A percentile compares a stretch with the other conserved stretches of the same genome.
phyloP scores from a whole-genome alignment of 2,329 filamentous ascomycete species.

The Xylariomycetidae sp. region DNA sequence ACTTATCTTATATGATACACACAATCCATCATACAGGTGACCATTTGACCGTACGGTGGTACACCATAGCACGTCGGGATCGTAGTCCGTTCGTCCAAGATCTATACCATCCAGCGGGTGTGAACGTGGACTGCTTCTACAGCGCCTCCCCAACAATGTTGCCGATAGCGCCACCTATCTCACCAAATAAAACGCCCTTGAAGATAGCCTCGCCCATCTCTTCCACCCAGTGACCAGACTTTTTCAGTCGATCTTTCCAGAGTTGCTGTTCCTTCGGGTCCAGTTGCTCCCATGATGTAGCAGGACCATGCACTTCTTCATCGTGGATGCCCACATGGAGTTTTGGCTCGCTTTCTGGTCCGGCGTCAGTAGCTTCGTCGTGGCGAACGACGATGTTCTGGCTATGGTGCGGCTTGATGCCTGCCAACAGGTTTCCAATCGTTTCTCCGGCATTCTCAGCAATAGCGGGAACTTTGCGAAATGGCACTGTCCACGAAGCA shows the following conservation, averaged over 20 bases:
- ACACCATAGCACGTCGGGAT: neutral
- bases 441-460: constrained; percentile 36
- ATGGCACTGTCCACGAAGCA: constrained; percentile 21
- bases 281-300: constrained; percentile 69
- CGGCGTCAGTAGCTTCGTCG: constrained; percentile 18
- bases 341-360: constrained; percentile 17
- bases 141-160: constrained; percentile 40
- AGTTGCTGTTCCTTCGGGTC: constrained; percentile 53
- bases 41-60: neutral
- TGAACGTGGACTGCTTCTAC: constrained; percentile 17
- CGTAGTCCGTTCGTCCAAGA: neutral
- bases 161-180: constrained; percentile 61
- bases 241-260: constrained; percentile 66
- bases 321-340: constrained; percentile 42
- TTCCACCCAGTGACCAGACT: constrained; percentile 75
- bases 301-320: constrained; percentile 43
- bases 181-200: constrained; percentile 71
- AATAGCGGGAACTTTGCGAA: constrained; percentile 19
- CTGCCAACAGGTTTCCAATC: constrained; percentile 31
- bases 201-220: constrained; percentile 73
- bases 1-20: constrained; percentile 15
- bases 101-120: neutral
- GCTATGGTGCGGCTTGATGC: constrained; percentile 22
- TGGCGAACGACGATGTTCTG: constrained; percentile 36
- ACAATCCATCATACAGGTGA: constrained; percentile 15